These are phyloP conservation scores for Cordyceps sp. DNA, from an alignment of 2,329 filamentous ascomycete species.

Conservation along the genomic window DNA sequence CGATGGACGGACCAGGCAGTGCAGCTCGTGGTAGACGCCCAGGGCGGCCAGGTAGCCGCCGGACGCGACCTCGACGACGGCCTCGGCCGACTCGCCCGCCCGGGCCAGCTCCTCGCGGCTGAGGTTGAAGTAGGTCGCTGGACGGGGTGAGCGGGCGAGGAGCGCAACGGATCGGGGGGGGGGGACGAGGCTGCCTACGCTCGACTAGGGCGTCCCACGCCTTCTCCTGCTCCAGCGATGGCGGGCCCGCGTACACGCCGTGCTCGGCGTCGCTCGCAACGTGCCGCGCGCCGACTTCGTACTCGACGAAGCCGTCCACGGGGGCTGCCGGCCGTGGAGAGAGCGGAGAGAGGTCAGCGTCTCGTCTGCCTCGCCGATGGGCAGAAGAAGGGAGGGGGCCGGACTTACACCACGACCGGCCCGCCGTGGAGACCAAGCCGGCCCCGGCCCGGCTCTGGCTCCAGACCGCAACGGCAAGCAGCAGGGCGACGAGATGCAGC, in stretches of 20 bases:
- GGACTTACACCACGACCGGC: not conserved
- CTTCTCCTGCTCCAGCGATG: not conserved
- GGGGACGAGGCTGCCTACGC: not conserved
- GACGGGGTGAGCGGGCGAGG: no score
- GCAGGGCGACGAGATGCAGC: not conserved
- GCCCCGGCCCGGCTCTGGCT: not conserved
- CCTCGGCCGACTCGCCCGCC: not conserved
- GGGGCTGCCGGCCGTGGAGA: not conserved
- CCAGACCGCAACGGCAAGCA: not conserved
- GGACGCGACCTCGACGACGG: not conserved
- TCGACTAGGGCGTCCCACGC: not conserved
- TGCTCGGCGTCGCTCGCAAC: not conserved
- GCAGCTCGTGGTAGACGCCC: not conserved
- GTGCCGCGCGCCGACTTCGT: not conserved
- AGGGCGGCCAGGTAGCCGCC: not conserved
- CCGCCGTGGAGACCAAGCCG: not conserved
- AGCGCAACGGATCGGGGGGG: not conserved
- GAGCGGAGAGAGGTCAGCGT: not conserved
- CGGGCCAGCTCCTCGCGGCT: not conserved
- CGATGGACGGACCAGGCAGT: not conserved
- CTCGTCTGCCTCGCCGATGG: no score
- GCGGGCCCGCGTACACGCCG: not conserved
- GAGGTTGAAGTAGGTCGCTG: not conserved
- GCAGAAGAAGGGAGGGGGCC: no score
- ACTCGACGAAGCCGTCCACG: not conserved